Base-by-base conservation (phyloP, 2,329 filamentous ascomycete genomes). In the Talaromyces verruculosus region DNA sequence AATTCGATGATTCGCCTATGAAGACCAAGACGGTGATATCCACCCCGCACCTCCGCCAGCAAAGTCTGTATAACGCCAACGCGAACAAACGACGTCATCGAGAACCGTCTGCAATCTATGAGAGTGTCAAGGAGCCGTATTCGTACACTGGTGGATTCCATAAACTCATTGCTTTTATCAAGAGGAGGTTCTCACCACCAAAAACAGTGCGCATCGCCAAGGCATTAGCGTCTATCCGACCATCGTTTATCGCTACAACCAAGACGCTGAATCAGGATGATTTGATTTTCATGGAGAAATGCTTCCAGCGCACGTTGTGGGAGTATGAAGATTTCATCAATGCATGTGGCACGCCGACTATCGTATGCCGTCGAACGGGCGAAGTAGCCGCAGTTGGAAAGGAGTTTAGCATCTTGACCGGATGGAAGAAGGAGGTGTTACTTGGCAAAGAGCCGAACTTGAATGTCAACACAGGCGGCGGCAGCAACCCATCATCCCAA, bases 261-360 rank as follows among this genome's bases (percentile, higher is more conserved):
- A 91, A 91, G 73, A 93, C 92, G n/a, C 82, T 98, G 67, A 93
- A 92, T 69, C 84, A 89, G 19, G 90, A 95, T 72, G 95, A 99
- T 77, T 83, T 98, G 33, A 89, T 99, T 25, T 97, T 98, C 77
- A 97, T 97, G 91, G 95, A 99, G 77, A 96, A 96, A 79, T 96
- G 91, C 73, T 92, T 98, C 75, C 95, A 99, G 78, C 88, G 95
- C 43, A 96, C 92, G 0, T 83, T 98, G 11, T 92, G 93, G 74
- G 93, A 97, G 75, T 96, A 96, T 73, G 92, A 98, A 75, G 92
- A 96, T 69, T 95, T 96, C 70, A 91, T 97, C 82, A 88, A 91
- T 65, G 89, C 92, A 69, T 92, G 90, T 67, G 92, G 92, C 45
- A 96, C 93, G 3, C 95, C 95, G 0, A 96, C 93, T 0, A 88